Evolutionary conservation across 345 rosid genomes (phyloP), one percentile per base, ranked within the genome.

Genomic region (Pistacia vera): DNA sequence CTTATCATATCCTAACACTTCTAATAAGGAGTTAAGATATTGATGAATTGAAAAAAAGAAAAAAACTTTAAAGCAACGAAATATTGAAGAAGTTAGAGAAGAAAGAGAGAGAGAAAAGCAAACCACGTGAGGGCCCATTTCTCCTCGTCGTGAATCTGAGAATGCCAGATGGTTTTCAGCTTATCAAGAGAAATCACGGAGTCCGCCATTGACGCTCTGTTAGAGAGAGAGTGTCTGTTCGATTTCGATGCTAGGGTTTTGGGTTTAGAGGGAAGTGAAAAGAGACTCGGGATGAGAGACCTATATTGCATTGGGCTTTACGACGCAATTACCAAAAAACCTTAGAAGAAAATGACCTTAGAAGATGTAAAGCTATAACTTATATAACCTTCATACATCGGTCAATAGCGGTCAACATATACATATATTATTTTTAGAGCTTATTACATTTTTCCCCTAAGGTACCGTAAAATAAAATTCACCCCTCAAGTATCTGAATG

Each of bases 111-210:
- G 72, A 72, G 41, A n/a, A 22, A 22, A 57, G 58, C 36, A 74
- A 33, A 91, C 98, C 94, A 80, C 57, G 86, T 93, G 79, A 44
- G 77, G 5, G 88, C 94, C 97, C 94, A 90, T 48, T 88, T 89
- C 78, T 88, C 91, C 58, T 92, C 98, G 44, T 92, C 92, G 70
- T 90, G 81, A 52, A 89, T 78, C 82, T 93, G 91, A 72, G 93
- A 90, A 56, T 81, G 83, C 90, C 83, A 92, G 58, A 88, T 60
- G 49, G 88, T 83, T 84, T 89, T 90, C 4, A 90, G 70, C 75
- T 84, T 84, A 1, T 90, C 90, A 16, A 89, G 52, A 25, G 94
- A 90, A 25, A 87, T 55, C 58, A 48, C 44, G 46, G 77, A 48
- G 49, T 79, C 85, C 71, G 83, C 97, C 97, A 92, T 93, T 68